These are phyloP conservation scores for Zea luxurians DNA, from an alignment of 176 grass and related monocot genomes.

Conservation along the genomic window DNA sequence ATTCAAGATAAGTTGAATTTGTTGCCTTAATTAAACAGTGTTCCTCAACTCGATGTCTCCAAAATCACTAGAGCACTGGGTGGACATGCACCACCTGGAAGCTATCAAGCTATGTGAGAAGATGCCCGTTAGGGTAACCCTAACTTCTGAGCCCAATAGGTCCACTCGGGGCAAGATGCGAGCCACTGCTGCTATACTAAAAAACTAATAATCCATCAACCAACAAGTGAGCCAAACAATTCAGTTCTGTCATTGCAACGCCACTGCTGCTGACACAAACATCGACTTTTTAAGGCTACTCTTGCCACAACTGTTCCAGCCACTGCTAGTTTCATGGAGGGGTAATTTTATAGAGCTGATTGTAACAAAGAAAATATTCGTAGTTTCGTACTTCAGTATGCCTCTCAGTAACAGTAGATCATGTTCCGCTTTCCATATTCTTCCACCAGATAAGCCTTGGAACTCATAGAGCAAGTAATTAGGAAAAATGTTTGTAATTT, in stretches of 20 bases:
- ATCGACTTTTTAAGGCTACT: slow-evolving; percentile 20
- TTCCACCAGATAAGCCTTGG: slow-evolving; percentile 63
- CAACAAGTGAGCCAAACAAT: slow-evolving; percentile 4
- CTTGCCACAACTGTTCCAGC: slow-evolving; percentile 4
- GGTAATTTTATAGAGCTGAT: slow-evolving; percentile 19
- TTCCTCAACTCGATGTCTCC: not conserved
- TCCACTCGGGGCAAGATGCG: not conserved
- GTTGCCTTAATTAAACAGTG: not conserved
- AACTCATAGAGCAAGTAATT: slow-evolving; percentile 63
- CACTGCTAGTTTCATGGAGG: slow-evolving; percentile 26
- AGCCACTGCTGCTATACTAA: not conserved
- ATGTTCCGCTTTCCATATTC: slow-evolving; percentile 70
- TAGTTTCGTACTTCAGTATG: slow-evolving; percentile 64
- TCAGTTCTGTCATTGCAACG: not conserved
- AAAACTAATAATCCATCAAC: not conserved
- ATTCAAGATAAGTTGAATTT: not conserved
- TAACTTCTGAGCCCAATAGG: not conserved
- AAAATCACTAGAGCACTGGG: slow-evolving; percentile 1
- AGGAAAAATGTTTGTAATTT: slow-evolving; percentile 53
- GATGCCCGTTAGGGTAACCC: not conserved
- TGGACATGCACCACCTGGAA: not conserved
- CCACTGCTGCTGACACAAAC: not conserved
- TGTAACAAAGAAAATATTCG: slow-evolving; percentile 25
- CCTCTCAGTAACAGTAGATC: slow-evolving; percentile 73
- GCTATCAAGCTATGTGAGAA: not conserved